Conservation (phyloP, 208 protist species). For the Leishmania arabica region DNA sequence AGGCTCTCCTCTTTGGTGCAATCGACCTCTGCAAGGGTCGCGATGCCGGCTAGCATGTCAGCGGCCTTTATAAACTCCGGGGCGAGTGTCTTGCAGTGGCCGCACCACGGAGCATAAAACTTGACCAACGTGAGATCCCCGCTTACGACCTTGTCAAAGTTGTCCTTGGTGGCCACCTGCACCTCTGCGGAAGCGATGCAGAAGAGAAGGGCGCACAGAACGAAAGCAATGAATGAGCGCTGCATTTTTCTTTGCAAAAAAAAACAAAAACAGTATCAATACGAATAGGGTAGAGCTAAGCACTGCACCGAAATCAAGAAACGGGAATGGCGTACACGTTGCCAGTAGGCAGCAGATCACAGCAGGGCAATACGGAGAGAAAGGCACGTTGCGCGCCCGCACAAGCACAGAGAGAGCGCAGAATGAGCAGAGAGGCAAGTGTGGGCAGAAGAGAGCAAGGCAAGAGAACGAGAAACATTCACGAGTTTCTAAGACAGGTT, state of each 20-base stretch:
- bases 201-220: slow-evolving; percentile 21
- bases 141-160: slow-evolving; percentile 69
- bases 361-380: background rate
- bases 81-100: slow-evolving; percentile 94
- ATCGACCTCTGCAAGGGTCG: slow-evolving; percentile 79
- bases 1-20: slow-evolving; percentile 78
- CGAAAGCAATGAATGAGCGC: slow-evolving; percentile 9
- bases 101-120: slow-evolving; percentile 96
- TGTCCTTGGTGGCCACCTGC: slow-evolving; percentile 45
- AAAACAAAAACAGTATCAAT: background rate
- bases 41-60: slow-evolving; percentile 48
- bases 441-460: background rate
- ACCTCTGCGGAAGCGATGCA: slow-evolving; percentile 48
- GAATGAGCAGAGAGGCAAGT: background rate
- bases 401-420: background rate
- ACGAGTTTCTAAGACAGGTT: background rate
- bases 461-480: background rate
- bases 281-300: background rate
- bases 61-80: slow-evolving; percentile 86
- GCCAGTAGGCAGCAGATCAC: background rate
- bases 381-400: background rate
- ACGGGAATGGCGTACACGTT: background rate
- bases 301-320: background rate
- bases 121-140: slow-evolving; percentile 84
- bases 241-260: slow-evolving; percentile 13